phyloP scores from a whole-genome alignment of 2,329 filamentous ascomycete genomes.

The Phialemonium atrogriseum region DNA sequence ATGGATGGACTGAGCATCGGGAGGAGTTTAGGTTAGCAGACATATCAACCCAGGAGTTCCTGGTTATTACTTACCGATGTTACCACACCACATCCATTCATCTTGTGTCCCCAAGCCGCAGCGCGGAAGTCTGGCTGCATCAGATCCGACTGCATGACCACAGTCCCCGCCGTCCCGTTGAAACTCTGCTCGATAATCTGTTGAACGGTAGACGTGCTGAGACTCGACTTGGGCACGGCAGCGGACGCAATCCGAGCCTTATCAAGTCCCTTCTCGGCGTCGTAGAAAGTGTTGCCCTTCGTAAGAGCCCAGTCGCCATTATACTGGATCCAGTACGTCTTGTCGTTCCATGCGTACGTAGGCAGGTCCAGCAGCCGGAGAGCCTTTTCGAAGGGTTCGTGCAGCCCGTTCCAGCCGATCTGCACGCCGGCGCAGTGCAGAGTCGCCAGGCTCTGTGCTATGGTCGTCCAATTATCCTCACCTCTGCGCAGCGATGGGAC shows the following conservation, averaged over 20 bases:
- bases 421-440: constrained; percentile 48
- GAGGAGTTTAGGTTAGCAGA: too few relatives aligned
- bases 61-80: constrained; percentile 29
- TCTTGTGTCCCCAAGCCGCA: constrained; percentile 31
- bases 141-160: constrained; percentile 30
- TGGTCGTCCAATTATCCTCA: constrained; percentile 48
- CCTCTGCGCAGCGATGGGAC: constrained; percentile 45
- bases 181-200: constrained; percentile 25
- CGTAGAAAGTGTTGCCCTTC: constrained; percentile 43
- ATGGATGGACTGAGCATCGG: constrained; percentile 34
- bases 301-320: constrained; percentile 50
- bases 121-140: constrained; percentile 26
- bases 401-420: constrained; percentile 60
- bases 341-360: constrained; percentile 60
- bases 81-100: constrained; percentile 32
- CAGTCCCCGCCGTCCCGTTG: constrained; percentile 12
- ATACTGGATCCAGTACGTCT: constrained; percentile 67
- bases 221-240: constrained; percentile 4
- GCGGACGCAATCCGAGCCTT: too few relatives aligned
- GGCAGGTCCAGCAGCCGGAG: constrained; percentile 57
- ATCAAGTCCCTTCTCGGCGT: constrained; percentile 15
- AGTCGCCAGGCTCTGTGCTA: constrained; percentile 37
- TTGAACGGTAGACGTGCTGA: constrained; percentile 27
- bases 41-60: constrained; percentile 8
- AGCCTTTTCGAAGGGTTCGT: constrained; percentile 49